These are phyloP conservation scores for Sistotremastrum niveocremeum DNA, from an alignment of 768 basidiomycete species.

Conservation along the genomic window DNA sequence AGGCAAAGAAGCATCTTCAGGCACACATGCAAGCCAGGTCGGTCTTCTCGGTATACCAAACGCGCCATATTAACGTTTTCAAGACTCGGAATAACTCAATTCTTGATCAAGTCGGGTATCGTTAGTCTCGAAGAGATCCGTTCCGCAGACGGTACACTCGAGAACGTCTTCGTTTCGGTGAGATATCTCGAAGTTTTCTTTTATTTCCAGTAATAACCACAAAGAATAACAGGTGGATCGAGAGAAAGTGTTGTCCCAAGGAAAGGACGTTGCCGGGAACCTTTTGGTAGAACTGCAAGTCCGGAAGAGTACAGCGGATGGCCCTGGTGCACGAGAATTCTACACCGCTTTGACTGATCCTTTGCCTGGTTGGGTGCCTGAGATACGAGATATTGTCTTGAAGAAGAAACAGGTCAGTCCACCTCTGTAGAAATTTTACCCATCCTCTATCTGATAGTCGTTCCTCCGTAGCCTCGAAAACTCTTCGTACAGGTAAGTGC, in stretches of 20 bases:
- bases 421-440: neutral
- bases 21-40: conserved; percentile 87
- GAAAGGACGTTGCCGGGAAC: conserved; percentile 54
- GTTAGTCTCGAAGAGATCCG: conserved; percentile 58
- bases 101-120: conserved; percentile 58
- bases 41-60: conserved; percentile 7
- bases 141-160: conserved; percentile 39
- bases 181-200: conserved; percentile 9
- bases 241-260: conserved; percentile 46
- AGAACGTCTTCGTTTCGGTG: conserved; percentile 60
- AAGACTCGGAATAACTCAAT: conserved; percentile 73
- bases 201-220: neutral
- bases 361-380: conserved; percentile 53
- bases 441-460: neutral
- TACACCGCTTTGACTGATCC: conserved; percentile 74
- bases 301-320: conserved; percentile 76
- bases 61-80: neutral
- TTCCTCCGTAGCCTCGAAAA: conserved; percentile 51
- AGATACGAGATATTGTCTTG: conserved; percentile 65
- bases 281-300: conserved; percentile 73
- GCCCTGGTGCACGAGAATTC: conserved; percentile 61
- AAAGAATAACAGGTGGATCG: conserved; percentile 47
- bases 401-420: conserved; percentile 58
- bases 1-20: conserved; percentile 71
- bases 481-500: conserved; percentile 45